A percentile compares a stretch with the other conserved stretches of the same genome.
phyloP scores from a whole-genome alignment of 1,284 basidiomycete species.

The Exobasidium cylindrosporum region DNA sequence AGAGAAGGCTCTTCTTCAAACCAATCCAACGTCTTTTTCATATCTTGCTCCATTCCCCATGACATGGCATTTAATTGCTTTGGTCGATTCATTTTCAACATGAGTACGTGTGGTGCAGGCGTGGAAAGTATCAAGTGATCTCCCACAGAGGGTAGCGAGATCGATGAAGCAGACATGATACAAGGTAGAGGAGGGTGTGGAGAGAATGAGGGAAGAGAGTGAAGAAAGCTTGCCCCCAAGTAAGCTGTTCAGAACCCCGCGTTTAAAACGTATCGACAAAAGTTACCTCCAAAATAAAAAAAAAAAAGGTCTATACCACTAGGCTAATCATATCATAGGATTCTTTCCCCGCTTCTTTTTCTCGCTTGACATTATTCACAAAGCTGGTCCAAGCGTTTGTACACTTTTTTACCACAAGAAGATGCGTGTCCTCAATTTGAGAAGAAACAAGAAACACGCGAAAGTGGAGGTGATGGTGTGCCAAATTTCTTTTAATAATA shows the following conservation, averaged over 20 bases:
- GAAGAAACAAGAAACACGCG: too few species aligned
- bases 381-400: too few species aligned
- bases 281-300: too few species aligned
- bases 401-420: too few species aligned
- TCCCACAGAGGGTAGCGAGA: slow-evolving; percentile 32
- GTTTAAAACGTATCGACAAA: too few species aligned
- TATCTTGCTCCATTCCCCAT: slow-evolving; percentile 60
- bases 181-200: neutral
- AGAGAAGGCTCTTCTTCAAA: slow-evolving; percentile 70
- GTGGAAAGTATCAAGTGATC: slow-evolving; percentile 34
- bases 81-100: slow-evolving; percentile 73
- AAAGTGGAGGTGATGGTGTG: too few species aligned
- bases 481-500: too few species aligned
- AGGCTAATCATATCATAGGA: too few species aligned
- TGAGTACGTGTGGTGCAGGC: slow-evolving; percentile 59
- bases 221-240: slow-evolving; percentile 1
- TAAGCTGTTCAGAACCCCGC: neutral
- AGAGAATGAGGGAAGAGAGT: neutral
- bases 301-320: too few species aligned
- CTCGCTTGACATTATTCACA: too few species aligned
- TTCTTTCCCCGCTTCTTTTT: too few species aligned
- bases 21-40: slow-evolving; percentile 68
- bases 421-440: too few species aligned
- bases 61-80: slow-evolving; percentile 70
- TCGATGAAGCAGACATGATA: slow-evolving; percentile 6